Evolutionary conservation across 2,329 filamentous ascomycete species (phyloP), one percentile per base, ranked within the genome.

Genomic region (Xylaria sp.): DNA sequence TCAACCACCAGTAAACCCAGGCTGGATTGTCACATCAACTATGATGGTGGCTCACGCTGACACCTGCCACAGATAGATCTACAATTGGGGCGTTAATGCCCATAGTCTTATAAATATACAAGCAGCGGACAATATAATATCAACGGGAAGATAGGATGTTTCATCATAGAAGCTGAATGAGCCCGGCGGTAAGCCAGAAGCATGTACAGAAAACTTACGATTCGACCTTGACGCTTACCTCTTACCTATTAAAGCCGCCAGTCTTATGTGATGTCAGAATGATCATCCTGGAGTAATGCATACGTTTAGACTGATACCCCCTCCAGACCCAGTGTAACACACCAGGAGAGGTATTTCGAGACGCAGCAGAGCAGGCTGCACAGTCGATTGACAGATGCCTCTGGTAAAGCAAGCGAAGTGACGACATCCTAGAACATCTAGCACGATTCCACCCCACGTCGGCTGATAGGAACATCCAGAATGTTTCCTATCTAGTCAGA

Each of bases 181-280:
- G 18, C 20, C 20, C 2, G 28, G 28, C 25, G 15, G 20, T 12
- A 50, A 66, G 25, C 44, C 4, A 51, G 41, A 50, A 10, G 25
- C 15, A 57, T 20, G 41, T 41, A 52, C 25, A 44, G 4, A 23
- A 34, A 34, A 39, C 32, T 41, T 25, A 37, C 34, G 50, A 41
- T 56, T 2, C 20, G n/a, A 54, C n/a, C 15, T 25, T 32, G n/a
- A 41, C 32, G 46, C 59, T 62, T 51, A 50, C 46, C 59, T 39
- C 55, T 58, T 41, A 46, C 39, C 56, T 34, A 5, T 46, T 48
- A 25, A 46, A 41, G 28, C 28, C 6, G 3, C 23, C 39, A 28
- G 20, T 58, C 37, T 58, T 44, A 58, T 39, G 55, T 46, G 39
- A 58, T 58, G 39, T 58, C 37, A 58, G 55, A 58, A 46, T 28